Conservation (phyloP, 2,329 filamentous ascomycete species). For the Pseudogymnoascus sp. region DNA sequence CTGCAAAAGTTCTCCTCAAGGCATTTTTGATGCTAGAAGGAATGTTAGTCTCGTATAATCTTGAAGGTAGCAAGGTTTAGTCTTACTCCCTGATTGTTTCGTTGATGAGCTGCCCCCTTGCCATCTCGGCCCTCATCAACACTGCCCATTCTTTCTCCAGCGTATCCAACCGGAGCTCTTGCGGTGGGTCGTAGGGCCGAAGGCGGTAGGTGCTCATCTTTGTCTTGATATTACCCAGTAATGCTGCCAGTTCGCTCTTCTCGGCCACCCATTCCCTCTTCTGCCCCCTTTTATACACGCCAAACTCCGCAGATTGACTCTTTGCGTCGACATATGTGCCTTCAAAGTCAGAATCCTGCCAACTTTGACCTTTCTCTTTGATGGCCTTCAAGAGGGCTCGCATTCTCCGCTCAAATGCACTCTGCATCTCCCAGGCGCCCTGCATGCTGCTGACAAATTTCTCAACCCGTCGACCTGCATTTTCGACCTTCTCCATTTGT, state of each 20-base stretch:
- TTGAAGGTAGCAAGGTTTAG: slow-evolving; percentile 8
- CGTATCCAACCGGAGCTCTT: slow-evolving; percentile 72
- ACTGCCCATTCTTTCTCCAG: slow-evolving; percentile 76
- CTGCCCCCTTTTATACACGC: slow-evolving; percentile 79
- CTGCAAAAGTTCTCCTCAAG: slow-evolving; percentile 84
- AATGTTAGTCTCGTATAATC: slow-evolving; percentile 26
- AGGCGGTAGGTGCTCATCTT: slow-evolving; percentile 93
- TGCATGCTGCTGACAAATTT: slow-evolving; percentile 99
- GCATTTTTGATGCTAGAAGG: slow-evolving; percentile 77
- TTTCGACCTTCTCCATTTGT: slow-evolving; percentile 97
- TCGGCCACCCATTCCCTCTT: slow-evolving; percentile 97
- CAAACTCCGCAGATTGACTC: slow-evolving; percentile 72
- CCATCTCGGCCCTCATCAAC: slow-evolving; percentile 77
- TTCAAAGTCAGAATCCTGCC: slow-evolving; percentile 76
- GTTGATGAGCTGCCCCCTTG: slow-evolving; percentile 87
- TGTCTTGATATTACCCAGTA: slow-evolving; percentile 97
- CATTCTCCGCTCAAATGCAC: slow-evolving; percentile 88
- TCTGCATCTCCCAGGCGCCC: slow-evolving; percentile 99
- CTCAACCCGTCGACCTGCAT: slow-evolving; percentile 89
- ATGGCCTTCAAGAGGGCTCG: slow-evolving; percentile 71
- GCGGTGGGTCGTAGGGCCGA: slow-evolving; percentile 82
- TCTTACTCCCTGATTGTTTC: slow-evolving; percentile 90
- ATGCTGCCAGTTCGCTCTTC: slow-evolving; percentile 87
- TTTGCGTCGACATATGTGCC: slow-evolving; percentile 93
- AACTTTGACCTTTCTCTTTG: slow-evolving; percentile 62